Base-by-base conservation (phyloP, 164 flowering plant genomes). In the Tetrastigma voinierianum region DNA sequence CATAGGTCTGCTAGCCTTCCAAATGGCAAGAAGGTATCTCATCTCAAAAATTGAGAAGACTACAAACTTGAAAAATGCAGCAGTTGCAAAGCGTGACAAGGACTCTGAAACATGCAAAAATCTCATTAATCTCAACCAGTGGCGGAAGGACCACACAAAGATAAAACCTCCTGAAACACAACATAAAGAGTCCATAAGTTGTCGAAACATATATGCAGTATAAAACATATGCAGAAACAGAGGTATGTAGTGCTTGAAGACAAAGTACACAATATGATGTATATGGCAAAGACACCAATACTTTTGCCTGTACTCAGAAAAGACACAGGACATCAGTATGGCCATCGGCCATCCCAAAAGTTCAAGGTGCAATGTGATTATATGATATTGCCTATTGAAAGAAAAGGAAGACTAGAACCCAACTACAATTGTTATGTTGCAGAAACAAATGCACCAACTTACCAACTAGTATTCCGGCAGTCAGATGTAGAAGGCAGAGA, bases 51-150 rank as follows among this genome's bases (percentile, higher is more conserved):
- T 92, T 45, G 99, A 90, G 81, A 92, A 92, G 67, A 95, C 97
- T 59, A 92, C 97, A 68, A 95, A 95, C 86, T 95, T 95, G 97
- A 95, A 95, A 78, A 95, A 95, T 47, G 97, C 97, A 60, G 99
- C 97, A 46, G 97, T 89, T 57, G 99, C 97, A 85, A 95, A 53
- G 97, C 99, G 86, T 95, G 92, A 95, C 58, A 95, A 75, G 52
- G 99, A 95, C 72, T 95, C 99, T 92, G n/a, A 59, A 78, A 70
- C 43, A 72, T 72, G 61, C 19, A 70, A 59, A 14, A 51, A 47
- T 21, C 32, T 52, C 48, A 65, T 14, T 32, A 59, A 11, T 9
- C n/a, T n/a, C 8, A 16, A 56, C 24, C 14, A 44, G 19, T 43
- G 14, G 49, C 2, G 17, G 7, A 10, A 17, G 44, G 1, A 57